Conservation (phyloP, 2,329 filamentous ascomycete species). For the Periconia sp. region DNA sequence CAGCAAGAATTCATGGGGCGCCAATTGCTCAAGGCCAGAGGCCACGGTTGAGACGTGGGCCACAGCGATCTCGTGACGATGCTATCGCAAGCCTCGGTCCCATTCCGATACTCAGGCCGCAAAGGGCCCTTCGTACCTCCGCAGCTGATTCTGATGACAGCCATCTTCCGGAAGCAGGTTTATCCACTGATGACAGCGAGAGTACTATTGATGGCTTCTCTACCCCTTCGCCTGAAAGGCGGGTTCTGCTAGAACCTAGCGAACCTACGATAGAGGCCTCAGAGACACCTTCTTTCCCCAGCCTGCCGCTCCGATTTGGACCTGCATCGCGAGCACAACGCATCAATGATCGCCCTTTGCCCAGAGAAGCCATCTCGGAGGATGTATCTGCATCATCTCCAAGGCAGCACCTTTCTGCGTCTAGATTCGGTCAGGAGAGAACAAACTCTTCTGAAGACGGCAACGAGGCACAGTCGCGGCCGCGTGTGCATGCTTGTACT, state of each 20-base stretch:
- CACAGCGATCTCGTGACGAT: constrained; percentile 37
- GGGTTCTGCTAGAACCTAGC: too few species aligned
- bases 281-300: too few species aligned
- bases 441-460: constrained; percentile 16
- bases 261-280: too few species aligned
- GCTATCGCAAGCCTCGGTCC: constrained; percentile 31
- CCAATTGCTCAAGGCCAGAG: constrained; percentile 12
- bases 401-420: constrained; percentile 11
- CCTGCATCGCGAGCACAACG: constrained; percentile 10
- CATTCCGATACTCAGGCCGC: constrained; percentile 33
- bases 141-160: constrained; percentile 21
- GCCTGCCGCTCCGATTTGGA: constrained; percentile 31
- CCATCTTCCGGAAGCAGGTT: constrained; percentile 2
- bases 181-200: constrained; percentile 9
- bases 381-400: constrained; percentile 13
- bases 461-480: constrained; percentile 5
- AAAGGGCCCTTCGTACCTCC: constrained; percentile 25
- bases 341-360: neutral
- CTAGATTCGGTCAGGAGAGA: constrained; percentile 11
- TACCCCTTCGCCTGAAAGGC: constrained; percentile 1
- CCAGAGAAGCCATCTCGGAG: constrained; percentile 14
- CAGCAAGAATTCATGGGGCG: constrained; percentile 10
- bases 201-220: constrained; percentile 2
- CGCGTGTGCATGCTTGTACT: constrained; percentile 11
- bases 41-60: constrained; percentile 35